A percentile compares a stretch with the other conserved stretches of the same genome.
Conservation (phyloP, 2,329 filamentous ascomycete species). For the Incumbomyces delicatus region DNA sequence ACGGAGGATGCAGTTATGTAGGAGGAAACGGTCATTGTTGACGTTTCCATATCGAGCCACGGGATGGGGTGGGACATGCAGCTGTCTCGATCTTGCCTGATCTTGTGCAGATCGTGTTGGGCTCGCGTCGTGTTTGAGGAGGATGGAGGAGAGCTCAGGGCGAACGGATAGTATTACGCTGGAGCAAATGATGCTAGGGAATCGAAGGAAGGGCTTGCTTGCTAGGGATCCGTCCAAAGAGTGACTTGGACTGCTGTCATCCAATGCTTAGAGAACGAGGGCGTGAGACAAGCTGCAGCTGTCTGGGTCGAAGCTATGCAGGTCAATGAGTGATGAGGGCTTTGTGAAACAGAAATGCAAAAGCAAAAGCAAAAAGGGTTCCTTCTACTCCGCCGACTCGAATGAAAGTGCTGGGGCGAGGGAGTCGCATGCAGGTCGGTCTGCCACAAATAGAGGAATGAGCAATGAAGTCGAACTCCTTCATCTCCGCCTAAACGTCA, state of each 20-base stretch:
- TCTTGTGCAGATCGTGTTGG: neutral
- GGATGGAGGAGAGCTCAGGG: neutral
- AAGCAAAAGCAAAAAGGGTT: neutral
- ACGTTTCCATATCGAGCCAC: conserved; percentile 7
- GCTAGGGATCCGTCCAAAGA: neutral
- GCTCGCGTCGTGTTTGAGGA: neutral
- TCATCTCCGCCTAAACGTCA: neutral
- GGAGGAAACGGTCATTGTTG: conserved; percentile 1
- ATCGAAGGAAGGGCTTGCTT: neutral
- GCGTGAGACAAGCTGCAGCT: neutral
- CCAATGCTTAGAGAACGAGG: conserved; percentile 21
- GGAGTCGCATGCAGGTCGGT: neutral
- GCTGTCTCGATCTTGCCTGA: neutral
- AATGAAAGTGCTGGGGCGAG: neutral
- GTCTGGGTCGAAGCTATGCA: conserved; percentile 1
- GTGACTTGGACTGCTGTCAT: neutral
- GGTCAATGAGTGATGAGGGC: neutral
- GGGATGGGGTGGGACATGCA: neutral
- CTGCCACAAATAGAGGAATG: neutral
- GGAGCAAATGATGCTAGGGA: neutral
- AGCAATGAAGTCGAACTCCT: neutral
- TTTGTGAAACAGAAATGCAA: conserved; percentile 5
- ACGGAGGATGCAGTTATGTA: neutral
- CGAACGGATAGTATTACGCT: neutral
- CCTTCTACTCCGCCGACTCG: neutral